Percentiles rank a stretch among this genome's conserved stretches.
Conservation (phyloP, 2,329 filamentous ascomycete genomes). For the Trichoderma sp. region DNA sequence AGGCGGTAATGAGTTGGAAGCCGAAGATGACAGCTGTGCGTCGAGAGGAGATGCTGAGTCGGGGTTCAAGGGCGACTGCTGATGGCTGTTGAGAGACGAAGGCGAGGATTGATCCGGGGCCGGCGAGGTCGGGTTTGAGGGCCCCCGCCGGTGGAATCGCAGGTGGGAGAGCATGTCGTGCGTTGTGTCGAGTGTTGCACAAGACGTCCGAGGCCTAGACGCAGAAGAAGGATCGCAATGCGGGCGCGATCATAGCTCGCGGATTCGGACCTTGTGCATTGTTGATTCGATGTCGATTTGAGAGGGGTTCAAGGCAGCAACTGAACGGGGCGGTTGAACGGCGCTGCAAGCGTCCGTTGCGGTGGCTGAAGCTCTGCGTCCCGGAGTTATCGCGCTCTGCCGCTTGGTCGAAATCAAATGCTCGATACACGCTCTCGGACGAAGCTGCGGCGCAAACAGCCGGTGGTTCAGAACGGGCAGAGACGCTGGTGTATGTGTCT, state of each 20-base stretch:
- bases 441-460: neutral
- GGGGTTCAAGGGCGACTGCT: slow-evolving; percentile 42
- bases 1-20: slow-evolving; percentile 43
- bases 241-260: slow-evolving; percentile 19
- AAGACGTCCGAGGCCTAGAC: slow-evolving; percentile 7
- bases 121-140: slow-evolving; percentile 56
- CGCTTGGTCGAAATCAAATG: neutral
- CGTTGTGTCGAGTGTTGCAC: slow-evolving; percentile 13
- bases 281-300: neutral
- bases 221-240: slow-evolving; percentile 6
- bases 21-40: slow-evolving; percentile 35
- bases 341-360: neutral
- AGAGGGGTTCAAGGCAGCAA: slow-evolving; percentile 1
- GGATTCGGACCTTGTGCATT: slow-evolving; percentile 14
- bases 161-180: slow-evolving; percentile 52
- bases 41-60: slow-evolving; percentile 40
- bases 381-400: neutral
- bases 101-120: slow-evolving; percentile 46
- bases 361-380: neutral
- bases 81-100: slow-evolving; percentile 39
- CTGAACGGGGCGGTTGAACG: neutral
- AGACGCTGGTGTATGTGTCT: neutral
- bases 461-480: neutral
- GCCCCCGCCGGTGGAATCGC: slow-evolving; percentile 57
- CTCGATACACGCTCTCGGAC: slow-evolving; percentile 1